Base-by-base conservation (phyloP, 371 early-diverging fungal genomes). In the Mortierella sp. region DNA sequence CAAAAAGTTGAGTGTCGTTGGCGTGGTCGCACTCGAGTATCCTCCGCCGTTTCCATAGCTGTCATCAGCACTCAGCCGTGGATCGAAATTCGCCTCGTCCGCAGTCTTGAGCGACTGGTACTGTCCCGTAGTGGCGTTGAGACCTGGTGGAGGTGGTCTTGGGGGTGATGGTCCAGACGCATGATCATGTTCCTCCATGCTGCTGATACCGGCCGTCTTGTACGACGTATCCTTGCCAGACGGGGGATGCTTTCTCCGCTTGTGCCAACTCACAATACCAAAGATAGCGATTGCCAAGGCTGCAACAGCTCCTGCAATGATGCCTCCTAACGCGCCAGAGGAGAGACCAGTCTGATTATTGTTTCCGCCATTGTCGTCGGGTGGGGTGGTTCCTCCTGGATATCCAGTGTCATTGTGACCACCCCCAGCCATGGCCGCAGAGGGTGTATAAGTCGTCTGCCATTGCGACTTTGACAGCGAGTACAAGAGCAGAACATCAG, bases 401-500 rank as follows among this genome's bases (percentile, higher is more conserved):
- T 54, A 29, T 56, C 35, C 49, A 49, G 74, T 32, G 14, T 27
- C 12, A 11, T 38, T 27, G 8, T 35, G 0, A 38, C 32, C 32
- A 8, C 55, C 27, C 18, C 55, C 70, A 16, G 41, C n/a, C 48
- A 77, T 54, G 35, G 70, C 70, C 21, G 56, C 56, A 5, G 83
- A 77, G 12, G 87, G 87, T 3, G 80, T 82, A 38, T 86, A 86
- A 4, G 75, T 80, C 14, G 82, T 80, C 18, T 35, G 21, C 78
- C 77, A 86, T 60, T 72, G 21, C 24, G 43, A 56, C 3, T 60
- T 75, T 18, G 77, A 70, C 27, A 86, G 4, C 43, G 74, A 74
- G 24, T 80, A 77, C n/a, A 86, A 46, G 5, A 86, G 18, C 16
- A 86, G 56, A 0, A 80, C 80, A 18, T 86, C 80, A 4, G 77